Evolutionary conservation across 2,329 filamentous ascomycete species (phyloP).

Genomic region (Teratosphaeriaceae sp.): DNA sequence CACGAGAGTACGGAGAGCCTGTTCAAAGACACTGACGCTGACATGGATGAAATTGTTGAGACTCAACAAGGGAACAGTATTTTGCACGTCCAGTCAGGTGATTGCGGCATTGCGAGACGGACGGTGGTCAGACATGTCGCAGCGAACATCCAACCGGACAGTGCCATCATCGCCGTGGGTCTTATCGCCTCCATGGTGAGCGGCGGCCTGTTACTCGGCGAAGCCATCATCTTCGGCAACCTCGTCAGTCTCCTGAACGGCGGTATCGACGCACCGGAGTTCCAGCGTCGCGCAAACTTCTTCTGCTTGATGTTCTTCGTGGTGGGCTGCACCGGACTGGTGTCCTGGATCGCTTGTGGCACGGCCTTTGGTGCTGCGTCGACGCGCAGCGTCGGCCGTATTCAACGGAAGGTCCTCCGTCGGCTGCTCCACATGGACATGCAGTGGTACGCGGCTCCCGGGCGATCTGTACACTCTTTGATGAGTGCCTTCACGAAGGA

Average conservation of each 20-base stretch:
- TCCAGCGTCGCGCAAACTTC: constrained; percentile 26
- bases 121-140: neutral
- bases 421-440: constrained; percentile 52
- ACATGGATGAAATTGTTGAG: neutral
- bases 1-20: neutral
- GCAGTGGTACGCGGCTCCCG: constrained; percentile 40
- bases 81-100: too few species aligned
- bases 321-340: constrained; percentile 45
- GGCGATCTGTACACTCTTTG: constrained; percentile 38
- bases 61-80: too few species aligned
- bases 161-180: constrained; percentile 33
- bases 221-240: constrained; percentile 52
- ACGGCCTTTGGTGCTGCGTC: constrained; percentile 45
- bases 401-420: constrained; percentile 41
- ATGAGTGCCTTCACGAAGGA: constrained; percentile 44
- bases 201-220: constrained; percentile 50
- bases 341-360: constrained; percentile 38
- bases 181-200: constrained; percentile 40
- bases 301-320: constrained; percentile 48
- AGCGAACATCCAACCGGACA: neutral
- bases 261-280: constrained; percentile 22
- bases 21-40: neutral
- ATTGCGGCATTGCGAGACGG: neutral
- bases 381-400: constrained; percentile 35
- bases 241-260: constrained; percentile 47